Percentiles rank a stretch among this genome's conserved stretches.
These are phyloP conservation scores for Mycosphaerelloides madeirae DNA, from an alignment of 2,329 filamentous ascomycete species.

Conservation along the genomic window DNA sequence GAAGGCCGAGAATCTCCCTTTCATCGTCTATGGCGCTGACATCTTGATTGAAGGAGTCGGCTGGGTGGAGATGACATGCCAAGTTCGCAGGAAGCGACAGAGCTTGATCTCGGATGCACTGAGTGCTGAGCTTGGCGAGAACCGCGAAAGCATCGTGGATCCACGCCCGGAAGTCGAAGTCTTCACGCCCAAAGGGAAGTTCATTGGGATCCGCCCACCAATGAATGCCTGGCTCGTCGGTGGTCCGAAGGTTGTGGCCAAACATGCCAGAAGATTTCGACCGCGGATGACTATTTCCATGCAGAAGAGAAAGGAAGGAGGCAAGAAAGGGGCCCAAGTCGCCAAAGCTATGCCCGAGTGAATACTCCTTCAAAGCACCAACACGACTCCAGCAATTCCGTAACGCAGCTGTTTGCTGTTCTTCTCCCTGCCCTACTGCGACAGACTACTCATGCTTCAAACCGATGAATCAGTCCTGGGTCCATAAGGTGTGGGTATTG, in stretches of 20 bases:
- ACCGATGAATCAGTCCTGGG: conserved; percentile 3
- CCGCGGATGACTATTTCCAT: conserved; percentile 60
- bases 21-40: conserved; percentile 73
- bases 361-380: too few species aligned
- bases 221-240: conserved; percentile 66
- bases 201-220: conserved; percentile 61
- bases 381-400: too few species aligned
- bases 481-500: conserved; percentile 8
- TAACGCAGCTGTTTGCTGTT: too few species aligned
- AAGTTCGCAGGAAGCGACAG: conserved; percentile 55
- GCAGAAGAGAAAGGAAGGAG: conserved; percentile 23
- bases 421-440: too few species aligned
- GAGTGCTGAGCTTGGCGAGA: conserved; percentile 14
- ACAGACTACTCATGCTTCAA: background rate
- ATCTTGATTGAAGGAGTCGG: conserved; percentile 88
- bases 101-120: conserved; percentile 20
- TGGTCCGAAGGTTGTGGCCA: conserved; percentile 50
- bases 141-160: conserved; percentile 14
- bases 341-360: background rate
- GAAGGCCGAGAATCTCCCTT: conserved; percentile 67
- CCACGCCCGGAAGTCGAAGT: conserved; percentile 70
- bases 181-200: conserved; percentile 78
- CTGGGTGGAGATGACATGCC: conserved; percentile 83
- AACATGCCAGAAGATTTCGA: conserved; percentile 49
- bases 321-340: conserved; percentile 40